These are phyloP conservation scores for Tolypocladium guangdongense DNA, from an alignment of 2,329 filamentous ascomycete species.

Conservation along the genomic window DNA sequence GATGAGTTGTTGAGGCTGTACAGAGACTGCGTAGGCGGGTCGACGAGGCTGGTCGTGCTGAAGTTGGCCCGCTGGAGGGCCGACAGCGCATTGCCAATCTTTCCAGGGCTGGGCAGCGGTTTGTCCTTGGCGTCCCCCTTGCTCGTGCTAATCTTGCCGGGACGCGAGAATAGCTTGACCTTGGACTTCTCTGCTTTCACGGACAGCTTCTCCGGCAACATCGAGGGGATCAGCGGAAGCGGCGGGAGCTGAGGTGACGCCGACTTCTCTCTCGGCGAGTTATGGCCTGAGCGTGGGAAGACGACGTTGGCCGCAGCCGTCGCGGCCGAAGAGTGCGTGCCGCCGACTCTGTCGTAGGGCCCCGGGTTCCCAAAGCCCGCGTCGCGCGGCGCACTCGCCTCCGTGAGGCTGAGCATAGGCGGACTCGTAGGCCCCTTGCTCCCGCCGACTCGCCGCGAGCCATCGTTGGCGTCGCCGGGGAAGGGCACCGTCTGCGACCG, in stretches of 20 bases:
- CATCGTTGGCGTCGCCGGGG: constrained; percentile 33
- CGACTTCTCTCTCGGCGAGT: constrained; percentile 34
- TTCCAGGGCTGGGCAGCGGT: constrained; percentile 61
- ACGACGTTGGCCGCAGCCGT: constrained; percentile 57
- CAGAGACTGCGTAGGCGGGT: constrained; percentile 50
- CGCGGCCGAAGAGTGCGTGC: constrained; percentile 52
- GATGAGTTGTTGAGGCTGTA: constrained; percentile 70
- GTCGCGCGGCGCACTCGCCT: constrained; percentile 52
- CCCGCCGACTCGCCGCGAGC: constrained; percentile 31
- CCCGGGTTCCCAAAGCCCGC: constrained; percentile 37
- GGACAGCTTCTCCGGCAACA: constrained; percentile 43
- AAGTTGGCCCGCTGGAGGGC: constrained; percentile 56
- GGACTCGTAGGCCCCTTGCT: constrained; percentile 45
- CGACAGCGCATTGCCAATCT: constrained; percentile 55
- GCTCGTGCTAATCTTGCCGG: constrained; percentile 57
- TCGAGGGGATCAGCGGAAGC: constrained; percentile 25
- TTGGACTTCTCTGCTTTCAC: constrained; percentile 58
- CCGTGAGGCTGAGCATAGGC: constrained; percentile 52
- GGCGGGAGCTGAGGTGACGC: constrained; percentile 24
- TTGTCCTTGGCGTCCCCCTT: constrained; percentile 58
- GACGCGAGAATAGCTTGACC: constrained; percentile 71
- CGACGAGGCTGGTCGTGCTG: constrained; percentile 60
- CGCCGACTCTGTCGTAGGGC: constrained; percentile 43
- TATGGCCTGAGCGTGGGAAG: constrained; percentile 54
- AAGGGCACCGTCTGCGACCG: constrained; percentile 64